Evolutionary conservation across 805 yeast genomes (phyloP).

Genomic region (Zygotorulaspora danielsina): DNA sequence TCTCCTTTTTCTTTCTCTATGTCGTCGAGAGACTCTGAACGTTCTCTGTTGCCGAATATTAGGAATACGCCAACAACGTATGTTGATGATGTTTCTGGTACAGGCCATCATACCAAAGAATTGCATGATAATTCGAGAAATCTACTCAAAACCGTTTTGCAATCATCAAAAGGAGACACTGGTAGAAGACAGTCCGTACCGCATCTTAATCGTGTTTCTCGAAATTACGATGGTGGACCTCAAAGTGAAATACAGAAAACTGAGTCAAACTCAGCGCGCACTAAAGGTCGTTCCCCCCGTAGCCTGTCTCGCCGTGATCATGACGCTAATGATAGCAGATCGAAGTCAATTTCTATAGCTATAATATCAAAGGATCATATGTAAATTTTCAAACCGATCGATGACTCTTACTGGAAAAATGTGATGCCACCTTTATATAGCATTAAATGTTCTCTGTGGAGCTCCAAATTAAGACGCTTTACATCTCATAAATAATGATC

Average conservation of each 20-base stretch:
- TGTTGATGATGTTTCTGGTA: slow-evolving; percentile 15
- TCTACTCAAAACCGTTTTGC: slow-evolving; percentile 18
- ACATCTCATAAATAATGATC: too few species aligned
- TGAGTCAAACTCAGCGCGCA: not conserved
- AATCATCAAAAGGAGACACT: slow-evolving; percentile 13
- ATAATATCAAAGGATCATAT: slow-evolving; percentile 5
- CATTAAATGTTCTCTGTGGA: too few species aligned
- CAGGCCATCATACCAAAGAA: slow-evolving; percentile 11
- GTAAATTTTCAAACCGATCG: too few species aligned
- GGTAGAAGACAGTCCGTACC: slow-evolving; percentile 18
- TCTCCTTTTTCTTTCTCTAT: not conserved
- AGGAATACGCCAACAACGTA: slow-evolving; percentile 18
- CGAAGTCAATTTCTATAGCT: slow-evolving; percentile 12
- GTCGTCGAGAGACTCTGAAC: not conserved
- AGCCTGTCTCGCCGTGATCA: slow-evolving; percentile 2
- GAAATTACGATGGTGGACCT: not conserved
- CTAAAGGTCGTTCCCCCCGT: slow-evolving; percentile 1
- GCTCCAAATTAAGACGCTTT: too few species aligned
- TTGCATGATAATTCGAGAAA: slow-evolving; percentile 17
- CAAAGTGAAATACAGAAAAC: not conserved
- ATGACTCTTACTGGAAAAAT: too few species aligned
- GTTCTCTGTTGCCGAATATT: slow-evolving; percentile 7
- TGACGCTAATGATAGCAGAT: slow-evolving; percentile 4
- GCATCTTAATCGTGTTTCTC: slow-evolving; percentile 1
- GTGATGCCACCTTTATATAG: too few species aligned